Conservation (phyloP, 73 alveolate species). For the Paramecium octaurelia region DNA sequence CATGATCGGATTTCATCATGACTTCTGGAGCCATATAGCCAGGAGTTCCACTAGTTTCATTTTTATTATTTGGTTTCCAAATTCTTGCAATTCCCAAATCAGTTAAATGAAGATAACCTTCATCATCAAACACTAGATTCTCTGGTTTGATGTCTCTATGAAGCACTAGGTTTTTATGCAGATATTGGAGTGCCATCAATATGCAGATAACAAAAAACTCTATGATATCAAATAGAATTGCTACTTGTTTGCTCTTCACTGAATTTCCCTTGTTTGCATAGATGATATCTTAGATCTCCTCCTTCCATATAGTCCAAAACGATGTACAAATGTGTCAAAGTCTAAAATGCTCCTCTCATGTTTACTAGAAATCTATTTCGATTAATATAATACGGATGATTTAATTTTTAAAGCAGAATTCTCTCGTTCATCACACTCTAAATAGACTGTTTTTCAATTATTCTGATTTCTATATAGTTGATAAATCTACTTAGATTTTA, state of each 20-base stretch:
- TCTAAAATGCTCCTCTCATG: conserved; percentile 93
- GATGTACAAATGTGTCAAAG: conserved; percentile 78
- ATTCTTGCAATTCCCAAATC: conserved; percentile 92
- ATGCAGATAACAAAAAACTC: conserved; percentile 77
- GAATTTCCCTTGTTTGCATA: conserved; percentile 78
- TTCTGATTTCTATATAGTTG: conserved; percentile 64
- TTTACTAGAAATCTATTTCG: conserved; percentile 74
- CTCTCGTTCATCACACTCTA: conserved; percentile 82
- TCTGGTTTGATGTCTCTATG: conserved; percentile 97
- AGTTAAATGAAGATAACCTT: conserved; percentile 82
- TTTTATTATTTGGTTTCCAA: conserved; percentile 77
- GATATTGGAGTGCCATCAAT: conserved; percentile 75
- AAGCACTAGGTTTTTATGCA: conserved; percentile 83
- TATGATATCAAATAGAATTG: not conserved
- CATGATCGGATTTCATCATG: conserved; percentile 75
- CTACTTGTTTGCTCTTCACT: conserved; percentile 77
- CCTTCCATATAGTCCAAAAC: conserved; percentile 92
- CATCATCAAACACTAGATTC: conserved; percentile 84
- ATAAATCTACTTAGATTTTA: conserved; percentile 46
- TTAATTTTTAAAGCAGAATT: conserved; percentile 72
- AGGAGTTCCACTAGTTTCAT: conserved; percentile 91
- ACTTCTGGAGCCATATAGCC: conserved; percentile 95
- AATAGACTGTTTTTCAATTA: conserved; percentile 78
- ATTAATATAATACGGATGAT: conserved; percentile 66
- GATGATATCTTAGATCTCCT: conserved; percentile 82